Conservation (phyloP, 495 filamentous ascomycete genomes). For the Cercophora sp. region DNA sequence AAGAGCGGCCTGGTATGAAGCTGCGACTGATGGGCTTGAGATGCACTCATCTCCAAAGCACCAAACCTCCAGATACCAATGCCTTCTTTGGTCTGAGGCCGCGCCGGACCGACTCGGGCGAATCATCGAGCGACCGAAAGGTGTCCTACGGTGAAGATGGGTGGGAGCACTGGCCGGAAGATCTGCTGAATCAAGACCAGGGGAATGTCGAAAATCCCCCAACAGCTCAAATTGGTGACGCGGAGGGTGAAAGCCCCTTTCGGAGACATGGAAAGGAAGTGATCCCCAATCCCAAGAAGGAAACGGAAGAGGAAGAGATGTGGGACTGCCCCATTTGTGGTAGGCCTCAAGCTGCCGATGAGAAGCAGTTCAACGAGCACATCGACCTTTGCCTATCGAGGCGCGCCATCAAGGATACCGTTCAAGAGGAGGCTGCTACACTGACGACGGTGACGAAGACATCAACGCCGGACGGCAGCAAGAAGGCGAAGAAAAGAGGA, state of each 20-base stretch:
- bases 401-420: constrained; percentile 77
- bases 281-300: constrained; percentile 42
- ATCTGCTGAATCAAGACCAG: constrained; percentile 59
- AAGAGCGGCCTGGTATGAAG: constrained; percentile 76
- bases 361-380: constrained; percentile 83
- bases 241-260: constrained; percentile 12
- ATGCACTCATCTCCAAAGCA: constrained; percentile 81
- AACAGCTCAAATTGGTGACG: not conserved
- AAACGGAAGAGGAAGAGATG: constrained; percentile 37
- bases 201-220: constrained; percentile 3
- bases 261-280: constrained; percentile 50
- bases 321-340: constrained; percentile 90
- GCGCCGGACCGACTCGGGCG: constrained; percentile 13
- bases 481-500: constrained; percentile 30
- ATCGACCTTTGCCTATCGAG: constrained; percentile 89
- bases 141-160: constrained; percentile 35
- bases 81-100: constrained; percentile 76
- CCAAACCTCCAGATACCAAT: constrained; percentile 64
- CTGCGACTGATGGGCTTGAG: constrained; percentile 84
- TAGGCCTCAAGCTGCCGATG: constrained; percentile 67
- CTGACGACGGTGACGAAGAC: constrained; percentile 8
- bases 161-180: constrained; percentile 67
- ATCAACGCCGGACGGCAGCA: constrained; percentile 25
- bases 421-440: constrained; percentile 46
- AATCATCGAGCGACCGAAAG: constrained; percentile 8